Evolutionary conservation across 177 flowering plant genomes (phyloP), one percentile per base, ranked within the genome.

Genomic region (Vitis hybrid): DNA sequence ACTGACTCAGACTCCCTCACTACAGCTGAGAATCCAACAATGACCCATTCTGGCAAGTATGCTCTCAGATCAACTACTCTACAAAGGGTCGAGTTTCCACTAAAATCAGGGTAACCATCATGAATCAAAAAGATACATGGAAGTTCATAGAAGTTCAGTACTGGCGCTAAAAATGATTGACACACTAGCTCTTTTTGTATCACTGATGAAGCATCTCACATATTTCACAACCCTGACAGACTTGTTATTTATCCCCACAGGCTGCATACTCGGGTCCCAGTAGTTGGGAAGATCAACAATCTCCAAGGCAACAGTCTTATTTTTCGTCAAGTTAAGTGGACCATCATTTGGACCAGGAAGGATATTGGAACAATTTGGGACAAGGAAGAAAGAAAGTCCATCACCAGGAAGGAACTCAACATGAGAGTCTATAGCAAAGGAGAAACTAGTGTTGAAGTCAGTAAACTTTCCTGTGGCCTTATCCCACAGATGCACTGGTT

Each of bases 1-100:
- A n/a, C 30, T 27, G 30, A 27, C 30, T 27, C 52, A 12, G 15
- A 0, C 8, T 9, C 0, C 11, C 92, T 84, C 0, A 86, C 86
- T 2, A 85, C 71, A 18, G 88, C 90, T 0, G 89, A 82, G 67
- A 91, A 83, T 0, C 93, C 96, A 40, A 87, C 27, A 1, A 50
- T 76, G 27, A 84, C 81, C 80, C 82, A 72, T 49, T 82, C 86
- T 2, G 91, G 91, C 11, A 88, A 65, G 58, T 78, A 70, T 24
- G 70, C 48, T 60, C 2, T 72, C 35, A 91, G 70, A 75, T 87
- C 85, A 51, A 86, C 70, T 2, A 35, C 32, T 58, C 80, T 74
- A 63, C 76, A 78, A 40, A 91, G 80, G 61, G 66, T 70, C 2
- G 74, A 70, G 15, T 69, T 69, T 76, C 27, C 66, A 77, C 0